Evolutionary conservation across 1,139 yeast species (phyloP).

Genomic region (Sugiyamaella novakii): DNA sequence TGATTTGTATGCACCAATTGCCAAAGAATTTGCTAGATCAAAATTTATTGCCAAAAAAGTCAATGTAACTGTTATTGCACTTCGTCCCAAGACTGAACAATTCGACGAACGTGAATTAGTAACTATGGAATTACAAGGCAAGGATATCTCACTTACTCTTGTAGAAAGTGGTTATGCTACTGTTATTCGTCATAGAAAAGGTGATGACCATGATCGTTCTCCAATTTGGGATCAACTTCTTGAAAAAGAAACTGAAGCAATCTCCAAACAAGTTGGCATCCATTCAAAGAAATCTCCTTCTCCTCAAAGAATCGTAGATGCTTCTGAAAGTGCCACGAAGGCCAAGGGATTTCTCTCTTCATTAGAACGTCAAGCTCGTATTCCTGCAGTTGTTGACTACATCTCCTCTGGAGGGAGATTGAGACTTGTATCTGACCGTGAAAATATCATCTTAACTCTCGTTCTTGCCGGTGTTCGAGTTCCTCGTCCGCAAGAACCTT

Average conservation of each 20-base stretch:
- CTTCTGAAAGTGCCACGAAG: conserved; percentile 70
- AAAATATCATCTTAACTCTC: conserved; percentile 66
- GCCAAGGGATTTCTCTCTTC: conserved; percentile 76
- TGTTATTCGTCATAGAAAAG: conserved; percentile 78
- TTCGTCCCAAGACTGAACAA: conserved; percentile 64
- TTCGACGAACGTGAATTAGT: conserved; percentile 70
- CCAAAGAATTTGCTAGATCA: conserved; percentile 72
- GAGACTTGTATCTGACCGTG: conserved; percentile 68
- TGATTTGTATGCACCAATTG: conserved; percentile 59
- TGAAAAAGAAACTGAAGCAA: conserved; percentile 68
- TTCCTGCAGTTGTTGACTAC: conserved; percentile 71
- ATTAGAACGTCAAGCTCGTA: conserved; percentile 64
- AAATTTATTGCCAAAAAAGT: conserved; percentile 71
- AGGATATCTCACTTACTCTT: conserved; percentile 63
- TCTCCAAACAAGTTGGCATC: conserved; percentile 61
- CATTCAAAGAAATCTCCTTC: conserved; percentile 57
- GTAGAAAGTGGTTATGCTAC: conserved; percentile 71
- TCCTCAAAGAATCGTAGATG: conserved; percentile 70
- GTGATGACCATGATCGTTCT: conserved; percentile 69
- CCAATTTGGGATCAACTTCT: conserved; percentile 75
- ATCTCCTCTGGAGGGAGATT: conserved; percentile 69
- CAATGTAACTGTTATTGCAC: conserved; percentile 61
- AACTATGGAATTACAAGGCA: conserved; percentile 52
- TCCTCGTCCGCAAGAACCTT: conserved; percentile 49
- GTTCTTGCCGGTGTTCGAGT: conserved; percentile 71